phyloP scores from a whole-genome alignment of 2,329 filamentous ascomycete species.

The Pseudopyricularia javanii region DNA sequence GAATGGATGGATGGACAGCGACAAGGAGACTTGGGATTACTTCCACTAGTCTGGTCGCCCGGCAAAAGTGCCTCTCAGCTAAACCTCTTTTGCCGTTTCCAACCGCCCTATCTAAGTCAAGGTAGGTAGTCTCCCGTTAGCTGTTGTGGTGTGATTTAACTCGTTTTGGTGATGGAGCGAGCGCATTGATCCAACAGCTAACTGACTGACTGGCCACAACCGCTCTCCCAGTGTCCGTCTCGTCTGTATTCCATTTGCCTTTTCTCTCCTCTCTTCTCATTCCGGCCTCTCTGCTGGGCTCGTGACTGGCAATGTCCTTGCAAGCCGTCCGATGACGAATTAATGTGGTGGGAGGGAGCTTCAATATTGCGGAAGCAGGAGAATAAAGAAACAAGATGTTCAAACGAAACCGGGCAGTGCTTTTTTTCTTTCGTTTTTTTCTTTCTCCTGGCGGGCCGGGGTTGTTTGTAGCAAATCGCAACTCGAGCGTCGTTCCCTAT shows the following conservation, averaged over 20 bases:
- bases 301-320: neutral
- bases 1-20: neutral
- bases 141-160: no score
- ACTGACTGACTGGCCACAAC: no score
- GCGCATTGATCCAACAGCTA: no score
- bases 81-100: neutral
- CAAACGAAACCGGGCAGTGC: neutral
- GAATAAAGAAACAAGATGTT: neutral
- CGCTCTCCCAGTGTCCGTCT: no score
- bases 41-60: neutral
- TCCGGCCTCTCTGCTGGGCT: no score
- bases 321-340: neutral
- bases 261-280: neutral
- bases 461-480: no score
- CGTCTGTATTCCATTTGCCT: no score
- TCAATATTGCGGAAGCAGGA: neutral
- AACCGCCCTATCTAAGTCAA: no score
- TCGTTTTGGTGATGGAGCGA: no score
- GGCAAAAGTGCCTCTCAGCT: neutral
- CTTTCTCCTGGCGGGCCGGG: neutral
- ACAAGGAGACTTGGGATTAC: neutral
- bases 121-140: no score
- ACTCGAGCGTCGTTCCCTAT: no score
- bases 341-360: no score
- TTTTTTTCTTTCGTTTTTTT: neutral